A percentile compares a stretch with the other conserved stretches of the same genome.
These are phyloP conservation scores for Coniochaeta pulveracea DNA, from an alignment of 2,329 filamentous ascomycete genomes.

Conservation along the genomic window DNA sequence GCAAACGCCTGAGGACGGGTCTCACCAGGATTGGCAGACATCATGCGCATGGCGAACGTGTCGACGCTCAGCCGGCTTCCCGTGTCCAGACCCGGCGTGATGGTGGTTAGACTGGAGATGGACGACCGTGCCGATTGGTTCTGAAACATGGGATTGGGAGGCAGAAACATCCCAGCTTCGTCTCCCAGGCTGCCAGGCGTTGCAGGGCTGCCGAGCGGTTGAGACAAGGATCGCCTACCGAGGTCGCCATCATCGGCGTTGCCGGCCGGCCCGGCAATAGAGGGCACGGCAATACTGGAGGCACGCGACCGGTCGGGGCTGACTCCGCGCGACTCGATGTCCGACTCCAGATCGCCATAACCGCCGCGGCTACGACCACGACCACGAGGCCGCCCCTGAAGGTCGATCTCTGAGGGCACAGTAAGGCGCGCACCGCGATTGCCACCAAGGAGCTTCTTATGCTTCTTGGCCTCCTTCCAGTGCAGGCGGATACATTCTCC, in stretches of 20 bases:
- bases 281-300: slow-evolving; percentile 10
- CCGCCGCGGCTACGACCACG: slow-evolving; percentile 5
- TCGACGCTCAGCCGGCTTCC: slow-evolving; percentile 13
- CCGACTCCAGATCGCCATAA: slow-evolving; percentile 9
- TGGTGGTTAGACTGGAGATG: slow-evolving; percentile 9
- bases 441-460: slow-evolving; percentile 8
- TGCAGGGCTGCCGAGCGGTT: slow-evolving; percentile 6
- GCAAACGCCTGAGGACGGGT: slow-evolving; percentile 8
- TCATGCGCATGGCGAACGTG: slow-evolving; percentile 16
- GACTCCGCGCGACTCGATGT: slow-evolving; percentile 8
- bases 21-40: slow-evolving; percentile 12
- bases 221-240: slow-evolving; percentile 7
- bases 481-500: slow-evolving; percentile 44
- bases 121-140: slow-evolving; percentile 10
- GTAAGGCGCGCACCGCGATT: slow-evolving; percentile 10
- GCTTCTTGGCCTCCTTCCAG: slow-evolving; percentile 18
- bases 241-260: slow-evolving; percentile 7
- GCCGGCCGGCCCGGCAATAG: slow-evolving; percentile 7
- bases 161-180: slow-evolving; percentile 7
- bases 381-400: slow-evolving; percentile 5
- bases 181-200: slow-evolving; percentile 4
- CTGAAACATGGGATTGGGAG: slow-evolving; percentile 10
- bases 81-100: slow-evolving; percentile 9
- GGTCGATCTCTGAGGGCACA: slow-evolving; percentile 9
- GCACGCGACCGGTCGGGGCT: slow-evolving; percentile 9